Percentiles rank a stretch among this genome's conserved stretches.
phyloP scores from a whole-genome alignment of 2,329 filamentous ascomycete species.

The Leptographium lundbergii region DNA sequence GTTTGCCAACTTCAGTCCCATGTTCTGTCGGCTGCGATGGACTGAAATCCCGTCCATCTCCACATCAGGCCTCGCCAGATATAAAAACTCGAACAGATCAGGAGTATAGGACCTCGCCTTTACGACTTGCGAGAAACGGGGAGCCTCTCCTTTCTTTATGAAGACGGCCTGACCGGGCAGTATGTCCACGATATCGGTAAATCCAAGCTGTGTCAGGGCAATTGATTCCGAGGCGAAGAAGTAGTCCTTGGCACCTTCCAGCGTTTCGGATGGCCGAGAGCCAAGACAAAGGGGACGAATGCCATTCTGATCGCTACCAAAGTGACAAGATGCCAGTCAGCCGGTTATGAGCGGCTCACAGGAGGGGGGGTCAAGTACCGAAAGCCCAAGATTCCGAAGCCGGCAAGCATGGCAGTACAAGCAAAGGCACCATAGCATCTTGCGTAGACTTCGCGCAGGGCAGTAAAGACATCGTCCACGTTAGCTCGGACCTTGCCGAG shows the following conservation, averaged over 20 bases:
- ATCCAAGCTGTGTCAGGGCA: conserved; percentile 70
- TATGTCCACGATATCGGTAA: conserved; percentile 63
- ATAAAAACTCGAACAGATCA: conserved; percentile 81
- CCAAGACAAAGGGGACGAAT: conserved; percentile 76
- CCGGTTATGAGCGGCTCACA: background rate
- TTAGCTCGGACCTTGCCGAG: conserved; percentile 78
- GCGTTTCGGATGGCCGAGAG: conserved; percentile 51
- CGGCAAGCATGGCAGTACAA: conserved; percentile 73
- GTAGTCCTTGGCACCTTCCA: conserved; percentile 60
- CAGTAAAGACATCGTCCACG: conserved; percentile 64
- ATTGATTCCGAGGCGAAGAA: conserved; percentile 87
- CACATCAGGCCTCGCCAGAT: conserved; percentile 73
- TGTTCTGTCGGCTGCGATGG: conserved; percentile 69
- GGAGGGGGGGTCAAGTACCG: conserved; percentile 41
- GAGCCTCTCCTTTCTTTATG: conserved; percentile 59
- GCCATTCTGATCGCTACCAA: conserved; percentile 53
- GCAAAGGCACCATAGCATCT: conserved; percentile 69
- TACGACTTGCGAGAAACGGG: conserved; percentile 65
- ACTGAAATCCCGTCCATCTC: conserved; percentile 83
- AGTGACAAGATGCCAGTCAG: background rate
- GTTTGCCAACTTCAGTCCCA: conserved; percentile 71
- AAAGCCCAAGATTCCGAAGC: conserved; percentile 68
- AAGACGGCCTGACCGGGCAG: conserved; percentile 55
- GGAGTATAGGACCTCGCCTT: conserved; percentile 59
- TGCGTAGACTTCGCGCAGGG: conserved; percentile 60